Conservation (phyloP, 441 rosid species). For the Hura crepitans region DNA sequence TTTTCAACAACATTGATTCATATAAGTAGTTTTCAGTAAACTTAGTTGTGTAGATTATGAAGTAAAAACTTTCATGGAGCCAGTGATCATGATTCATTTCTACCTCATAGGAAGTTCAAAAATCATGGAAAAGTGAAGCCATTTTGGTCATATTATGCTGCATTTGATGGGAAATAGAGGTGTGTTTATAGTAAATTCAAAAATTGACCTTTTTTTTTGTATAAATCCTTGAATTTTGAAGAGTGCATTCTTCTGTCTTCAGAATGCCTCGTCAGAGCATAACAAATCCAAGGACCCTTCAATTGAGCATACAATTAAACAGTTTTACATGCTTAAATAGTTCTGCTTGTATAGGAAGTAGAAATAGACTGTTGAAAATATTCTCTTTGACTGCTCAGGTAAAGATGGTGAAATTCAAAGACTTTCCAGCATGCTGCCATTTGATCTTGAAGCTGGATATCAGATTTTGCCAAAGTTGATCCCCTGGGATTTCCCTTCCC, state of each 20-base stretch:
- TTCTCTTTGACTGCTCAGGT: conserved; percentile 39
- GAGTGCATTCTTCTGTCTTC: not conserved
- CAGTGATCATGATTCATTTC: not conserved
- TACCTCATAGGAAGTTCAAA: not conserved
- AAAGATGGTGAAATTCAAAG: conserved; percentile 37
- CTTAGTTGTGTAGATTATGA: not conserved
- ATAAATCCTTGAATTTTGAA: not conserved
- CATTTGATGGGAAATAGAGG: not conserved
- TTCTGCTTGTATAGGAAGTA: not conserved
- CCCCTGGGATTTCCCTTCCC: conserved; percentile 72
- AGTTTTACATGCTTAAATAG: conserved; percentile 4
- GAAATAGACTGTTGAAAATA: conserved; percentile 8
- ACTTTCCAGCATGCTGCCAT: conserved; percentile 32
- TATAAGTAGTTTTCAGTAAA: not conserved
- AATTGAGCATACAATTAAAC: not conserved
- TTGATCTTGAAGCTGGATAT: conserved; percentile 61
- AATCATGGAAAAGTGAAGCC: not conserved
- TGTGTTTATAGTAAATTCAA: not conserved
- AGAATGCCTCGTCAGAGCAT: not conserved
- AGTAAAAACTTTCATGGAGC: not conserved
- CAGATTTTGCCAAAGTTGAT: conserved; percentile 55
- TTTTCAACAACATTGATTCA: not conserved
- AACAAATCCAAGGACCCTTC: not conserved
- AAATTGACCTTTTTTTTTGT: not conserved
- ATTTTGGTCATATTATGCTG: not conserved